Conservation (phyloP, 495 filamentous ascomycete species). For the Penicillium tannophilum region DNA sequence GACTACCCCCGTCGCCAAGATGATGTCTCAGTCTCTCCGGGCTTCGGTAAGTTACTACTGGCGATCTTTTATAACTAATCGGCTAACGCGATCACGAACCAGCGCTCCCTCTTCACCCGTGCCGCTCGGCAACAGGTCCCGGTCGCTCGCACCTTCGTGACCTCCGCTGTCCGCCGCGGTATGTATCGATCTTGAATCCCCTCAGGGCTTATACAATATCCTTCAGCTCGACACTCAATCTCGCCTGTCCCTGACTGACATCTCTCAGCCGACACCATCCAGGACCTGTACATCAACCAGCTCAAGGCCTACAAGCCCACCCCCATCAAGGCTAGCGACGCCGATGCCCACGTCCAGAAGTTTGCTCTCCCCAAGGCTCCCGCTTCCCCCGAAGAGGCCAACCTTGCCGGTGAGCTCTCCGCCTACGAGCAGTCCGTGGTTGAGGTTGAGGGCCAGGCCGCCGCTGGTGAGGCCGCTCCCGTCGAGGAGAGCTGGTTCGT, state of each 20-base stretch:
- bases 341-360: conserved; percentile 88
- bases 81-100: conserved; percentile 37
- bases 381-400: conserved; percentile 85
- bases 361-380: conserved; percentile 80
- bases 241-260: conserved; percentile 19
- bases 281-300: conserved; percentile 95
- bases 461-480: conserved; percentile 55
- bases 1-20: conserved; percentile 46
- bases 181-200: conserved; percentile 23
- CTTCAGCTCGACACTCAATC: not conserved
- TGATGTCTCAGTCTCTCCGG: conserved; percentile 69
- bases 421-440: conserved; percentile 90
- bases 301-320: conserved; percentile 90
- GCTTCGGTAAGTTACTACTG: conserved; percentile 57
- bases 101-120: conserved; percentile 83
- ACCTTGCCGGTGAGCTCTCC: conserved; percentile 86
- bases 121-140: conserved; percentile 70
- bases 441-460: conserved; percentile 86
- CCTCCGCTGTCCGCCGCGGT: conserved; percentile 46
- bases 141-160: conserved; percentile 78
- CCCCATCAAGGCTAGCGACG: conserved; percentile 78
- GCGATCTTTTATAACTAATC: not conserved
- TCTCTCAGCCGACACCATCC: conserved; percentile 82
- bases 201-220: not conserved
- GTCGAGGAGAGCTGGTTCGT: conserved; percentile 74